Evolutionary conservation across 805 yeast genomes (phyloP).

Genomic region (Yamadazyma takamatsuzukensis): DNA sequence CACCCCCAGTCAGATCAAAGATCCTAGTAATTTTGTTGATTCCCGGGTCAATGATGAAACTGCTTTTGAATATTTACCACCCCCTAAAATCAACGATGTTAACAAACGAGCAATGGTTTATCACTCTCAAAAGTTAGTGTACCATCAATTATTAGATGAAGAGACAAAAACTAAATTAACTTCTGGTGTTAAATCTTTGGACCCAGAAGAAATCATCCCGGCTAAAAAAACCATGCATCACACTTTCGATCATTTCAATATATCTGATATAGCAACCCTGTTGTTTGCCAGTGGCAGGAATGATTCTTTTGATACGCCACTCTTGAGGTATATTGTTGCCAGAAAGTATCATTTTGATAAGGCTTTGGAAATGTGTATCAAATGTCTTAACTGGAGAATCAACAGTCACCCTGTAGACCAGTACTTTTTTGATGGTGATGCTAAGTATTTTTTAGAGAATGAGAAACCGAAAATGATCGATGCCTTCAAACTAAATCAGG

Average conservation of each 20-base stretch:
- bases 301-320: slow-evolving; percentile 74
- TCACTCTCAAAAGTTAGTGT: no score
- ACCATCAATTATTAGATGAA: no score
- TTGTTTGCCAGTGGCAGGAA: slow-evolving; percentile 36
- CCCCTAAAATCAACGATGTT: no score
- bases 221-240: not conserved
- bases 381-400: slow-evolving; percentile 70
- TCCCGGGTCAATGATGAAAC: no score
- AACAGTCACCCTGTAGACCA: slow-evolving; percentile 58
- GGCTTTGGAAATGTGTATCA: slow-evolving; percentile 62
- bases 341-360: slow-evolving; percentile 76
- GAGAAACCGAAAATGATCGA: slow-evolving; percentile 39
- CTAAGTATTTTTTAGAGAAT: slow-evolving; percentile 41
- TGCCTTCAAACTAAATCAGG: slow-evolving; percentile 62
- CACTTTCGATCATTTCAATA: no score
- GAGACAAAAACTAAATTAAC: no score
- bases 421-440: slow-evolving; percentile 66
- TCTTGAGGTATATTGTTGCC: slow-evolving; percentile 74
- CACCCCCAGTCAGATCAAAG: not conserved
- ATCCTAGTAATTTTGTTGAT: not conserved
- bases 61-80: no score
- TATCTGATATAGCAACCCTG: not conserved
- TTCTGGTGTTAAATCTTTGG: no score
- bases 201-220: no score
- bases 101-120: no score